Evolutionary conservation across 2,329 filamentous ascomycete species (phyloP).

Genomic region (Plectosphaerella sp.): DNA sequence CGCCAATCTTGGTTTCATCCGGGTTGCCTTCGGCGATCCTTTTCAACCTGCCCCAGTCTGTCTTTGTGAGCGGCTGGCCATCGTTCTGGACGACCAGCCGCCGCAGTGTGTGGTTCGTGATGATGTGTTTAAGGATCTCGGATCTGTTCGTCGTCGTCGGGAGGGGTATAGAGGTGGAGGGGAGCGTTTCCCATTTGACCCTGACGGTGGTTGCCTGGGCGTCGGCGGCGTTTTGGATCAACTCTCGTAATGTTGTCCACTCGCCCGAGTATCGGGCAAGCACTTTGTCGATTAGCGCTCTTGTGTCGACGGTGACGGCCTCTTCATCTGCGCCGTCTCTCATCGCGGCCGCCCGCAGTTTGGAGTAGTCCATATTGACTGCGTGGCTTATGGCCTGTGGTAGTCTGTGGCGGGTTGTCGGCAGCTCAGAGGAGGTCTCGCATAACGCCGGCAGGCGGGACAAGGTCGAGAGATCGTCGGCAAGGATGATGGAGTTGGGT

Average conservation of each 20-base stretch:
- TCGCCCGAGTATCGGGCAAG: conserved; percentile 94
- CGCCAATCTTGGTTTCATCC: conserved; percentile 97
- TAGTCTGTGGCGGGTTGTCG: background rate
- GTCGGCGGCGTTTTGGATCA: conserved; percentile 98
- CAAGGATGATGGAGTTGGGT: no score
- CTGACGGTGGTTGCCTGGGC: conserved; percentile 85
- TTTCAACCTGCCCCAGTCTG: conserved; percentile 91
- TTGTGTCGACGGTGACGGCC: conserved; percentile 94
- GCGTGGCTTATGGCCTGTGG: background rate
- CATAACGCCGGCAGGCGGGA: no score
- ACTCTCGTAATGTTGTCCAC: conserved; percentile 84
- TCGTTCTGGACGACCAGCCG: conserved; percentile 91
- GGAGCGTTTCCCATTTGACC: conserved; percentile 87
- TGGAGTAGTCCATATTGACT: conserved; percentile 61
- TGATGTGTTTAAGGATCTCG: conserved; percentile 73
- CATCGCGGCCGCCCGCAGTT: conserved; percentile 82
- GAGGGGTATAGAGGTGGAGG: conserved; percentile 74
- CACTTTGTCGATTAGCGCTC: conserved; percentile 96
- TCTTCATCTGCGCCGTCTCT: conserved; percentile 86
- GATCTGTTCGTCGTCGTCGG: conserved; percentile 60
- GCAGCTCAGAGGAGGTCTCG: no score
- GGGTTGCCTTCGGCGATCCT: conserved; percentile 98
- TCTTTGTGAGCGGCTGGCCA: conserved; percentile 79
- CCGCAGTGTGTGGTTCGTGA: conserved; percentile 80
- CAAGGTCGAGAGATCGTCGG: no score